Evolutionary conservation across 2,329 filamentous ascomycete genomes (phyloP), one percentile per base, ranked within the genome.

Genomic region (Aspergillus floridensis): DNA sequence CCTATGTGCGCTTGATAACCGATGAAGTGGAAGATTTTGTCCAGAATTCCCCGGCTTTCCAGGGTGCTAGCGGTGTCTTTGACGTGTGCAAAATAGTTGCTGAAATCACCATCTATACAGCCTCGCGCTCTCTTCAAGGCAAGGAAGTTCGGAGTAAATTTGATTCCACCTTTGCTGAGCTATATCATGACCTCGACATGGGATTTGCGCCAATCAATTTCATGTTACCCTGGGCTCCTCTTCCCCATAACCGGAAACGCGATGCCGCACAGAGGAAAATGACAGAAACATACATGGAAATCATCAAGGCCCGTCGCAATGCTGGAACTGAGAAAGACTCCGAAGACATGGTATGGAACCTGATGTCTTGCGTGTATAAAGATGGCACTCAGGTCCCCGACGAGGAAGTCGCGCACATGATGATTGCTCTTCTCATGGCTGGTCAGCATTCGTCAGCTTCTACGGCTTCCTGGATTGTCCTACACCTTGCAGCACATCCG

Each of bases 361-460:
- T 96, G 65, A 95, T 96, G 91, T 86, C 86, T 67, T 91, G 88
- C 68, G 83, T 81, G 24, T 96, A 96, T 84, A 96, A 96, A 81
- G 86, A 93, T 67, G 92, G 91, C 66, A 86, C 81, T 44, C 81
- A 82, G 5, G 83, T 96, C n/a, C 89, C 92, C 16, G 92, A 96
- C 71, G 83, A 89, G 69, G 91, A 96, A 76, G 85, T 96, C 59
- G 91, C 92, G 22, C 89, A 95, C 78, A 93, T 96, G 85, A 93
- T 96, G 90, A 96, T 96, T 76, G 91, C 91, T 5, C 84, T 96
- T 22, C 86, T 96, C 63, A 96, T 96, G 91, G 92, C 91, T 60
- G 92, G 92, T 58, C 92, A 96, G 74, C 92, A 96, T 80, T 93
- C 90, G 2, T 93, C 91, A 2, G 91, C 91, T 4, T 92, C 91